Evolutionary conservation across 2,329 filamentous ascomycete genomes (phyloP), one percentile per base, ranked within the genome.

Genomic region (Paecilomyces niveus): DNA sequence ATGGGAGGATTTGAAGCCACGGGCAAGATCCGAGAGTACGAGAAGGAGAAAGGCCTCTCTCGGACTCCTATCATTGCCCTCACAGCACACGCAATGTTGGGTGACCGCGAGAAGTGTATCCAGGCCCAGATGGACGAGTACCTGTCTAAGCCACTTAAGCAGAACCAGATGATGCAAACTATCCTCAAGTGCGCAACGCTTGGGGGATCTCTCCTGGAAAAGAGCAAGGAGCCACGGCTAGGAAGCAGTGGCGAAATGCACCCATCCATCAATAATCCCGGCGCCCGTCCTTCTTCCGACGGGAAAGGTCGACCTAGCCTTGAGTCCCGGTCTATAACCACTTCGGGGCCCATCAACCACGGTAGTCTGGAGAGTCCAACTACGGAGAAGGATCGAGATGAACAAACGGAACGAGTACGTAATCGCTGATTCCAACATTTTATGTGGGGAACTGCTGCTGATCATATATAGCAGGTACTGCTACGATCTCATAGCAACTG

Each of bases 61-160:
- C 85, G 93, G 56, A 96, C 93, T 10, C 94, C 94, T 13, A 97
- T 99, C 69, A 96, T 99, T 68, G 94, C 94, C 1, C 83, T 99
- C 52, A 99, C 94, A 11, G 94, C 94, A 1, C 94, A 99, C 76
- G 94, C 94, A 67, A 99, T 99, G 94, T 87, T 97, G 80, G 94
- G 94, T 64, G 94, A 99, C 70, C 86, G 94, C 54, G 94, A 99
- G 74, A 96, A 96, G 80, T 99, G 94, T 74, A 95, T 99, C 61
- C 91, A 96, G 72, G 94, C 93, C 9, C 92, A 97, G 78, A 99
- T 99, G 94, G 94, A 99, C 73, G 94, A 99, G 74, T 99, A 99
- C 71, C 81, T 99, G 50, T 96, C 93, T 18, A 99, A 99, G 73
- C 93, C 93, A 26, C 81, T 97, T 61, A 95, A 97, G 75, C 93